A percentile compares a stretch with the other conserved stretches of the same genome.
phyloP scores from a whole-genome alignment of 176 grass and related monocot species.

The Coix lacrymajobi region DNA sequence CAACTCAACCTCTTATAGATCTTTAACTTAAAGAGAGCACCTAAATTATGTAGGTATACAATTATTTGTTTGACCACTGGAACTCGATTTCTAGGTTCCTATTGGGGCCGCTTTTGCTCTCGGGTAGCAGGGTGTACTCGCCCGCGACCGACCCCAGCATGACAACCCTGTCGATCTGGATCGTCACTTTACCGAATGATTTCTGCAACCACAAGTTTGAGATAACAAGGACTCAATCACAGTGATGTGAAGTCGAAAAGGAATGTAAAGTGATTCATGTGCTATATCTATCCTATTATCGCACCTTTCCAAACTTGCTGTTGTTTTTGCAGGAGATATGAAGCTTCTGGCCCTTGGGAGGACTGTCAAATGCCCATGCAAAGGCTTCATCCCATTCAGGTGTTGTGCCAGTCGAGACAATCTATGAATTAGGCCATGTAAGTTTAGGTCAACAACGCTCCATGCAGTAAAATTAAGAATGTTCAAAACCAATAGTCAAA shows the following conservation, averaged over 20 bases:
- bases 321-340: constrained; percentile 99
- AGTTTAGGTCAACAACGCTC: constrained; percentile 9
- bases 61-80: constrained; percentile 99
- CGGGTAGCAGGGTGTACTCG: constrained; percentile 86
- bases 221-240: background rate
- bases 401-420: constrained; percentile 78
- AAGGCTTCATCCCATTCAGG: constrained; percentile 99
- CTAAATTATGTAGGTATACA: constrained; percentile 29
- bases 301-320: constrained; percentile 99
- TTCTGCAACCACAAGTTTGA: constrained; percentile 51
- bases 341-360: constrained; percentile 97
- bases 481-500: background rate
- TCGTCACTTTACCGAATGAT: constrained; percentile 94
- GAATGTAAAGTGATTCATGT: background rate
- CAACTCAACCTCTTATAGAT: constrained; percentile 34
- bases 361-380: constrained; percentile 95
- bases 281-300: background rate
- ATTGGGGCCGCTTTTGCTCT: constrained; percentile 91
- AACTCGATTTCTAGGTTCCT: constrained; percentile 98
- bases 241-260: background rate
- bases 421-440: constrained; percentile 23
- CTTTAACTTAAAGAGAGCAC: constrained; percentile 36
- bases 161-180: constrained; percentile 95
- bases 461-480: background rate
- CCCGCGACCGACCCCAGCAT: constrained; percentile 96